These are phyloP conservation scores for Infundibulicybe gibba DNA, from an alignment of 768 basidiomycete genomes.

Conservation along the genomic window DNA sequence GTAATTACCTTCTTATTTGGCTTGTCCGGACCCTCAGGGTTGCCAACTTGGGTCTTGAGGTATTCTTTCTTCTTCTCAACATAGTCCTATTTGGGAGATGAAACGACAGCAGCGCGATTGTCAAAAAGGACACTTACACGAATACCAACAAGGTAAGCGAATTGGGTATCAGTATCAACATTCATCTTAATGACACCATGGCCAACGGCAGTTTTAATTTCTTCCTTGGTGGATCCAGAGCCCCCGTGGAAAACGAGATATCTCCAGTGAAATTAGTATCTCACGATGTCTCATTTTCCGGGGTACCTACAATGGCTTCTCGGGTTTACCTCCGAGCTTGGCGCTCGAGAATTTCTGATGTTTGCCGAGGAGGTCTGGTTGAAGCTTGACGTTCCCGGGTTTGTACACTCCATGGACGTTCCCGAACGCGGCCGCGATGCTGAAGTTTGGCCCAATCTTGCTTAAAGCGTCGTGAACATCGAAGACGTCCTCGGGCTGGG, in stretches of 20 bases:
- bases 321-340: conserved; percentile 58
- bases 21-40: background rate
- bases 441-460: conserved; percentile 88
- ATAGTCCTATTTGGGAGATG: background rate
- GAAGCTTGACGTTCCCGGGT: conserved; percentile 94
- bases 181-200: conserved; percentile 99
- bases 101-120: background rate
- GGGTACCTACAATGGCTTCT: conserved; percentile 75
- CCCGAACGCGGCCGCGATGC: conserved; percentile 96
- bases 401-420: conserved; percentile 99
- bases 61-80: background rate
- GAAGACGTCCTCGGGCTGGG: conserved; percentile 94
- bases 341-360: conserved; percentile 78
- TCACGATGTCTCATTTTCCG: background rate
- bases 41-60: background rate
- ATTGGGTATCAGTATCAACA: conserved; percentile 94
- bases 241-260: conserved; percentile 99
- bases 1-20: background rate
- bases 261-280: conserved; percentile 30
- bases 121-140: conserved; percentile 41
- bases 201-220: conserved; percentile 87
- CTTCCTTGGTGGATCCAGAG: conserved; percentile 94
- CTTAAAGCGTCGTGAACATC: conserved; percentile 86
- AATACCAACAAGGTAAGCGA: conserved; percentile 86
- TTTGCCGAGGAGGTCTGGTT: conserved; percentile 86